These are phyloP conservation scores for Candida oleophila DNA, from an alignment of 805 yeast genomes.

Conservation along the genomic window DNA sequence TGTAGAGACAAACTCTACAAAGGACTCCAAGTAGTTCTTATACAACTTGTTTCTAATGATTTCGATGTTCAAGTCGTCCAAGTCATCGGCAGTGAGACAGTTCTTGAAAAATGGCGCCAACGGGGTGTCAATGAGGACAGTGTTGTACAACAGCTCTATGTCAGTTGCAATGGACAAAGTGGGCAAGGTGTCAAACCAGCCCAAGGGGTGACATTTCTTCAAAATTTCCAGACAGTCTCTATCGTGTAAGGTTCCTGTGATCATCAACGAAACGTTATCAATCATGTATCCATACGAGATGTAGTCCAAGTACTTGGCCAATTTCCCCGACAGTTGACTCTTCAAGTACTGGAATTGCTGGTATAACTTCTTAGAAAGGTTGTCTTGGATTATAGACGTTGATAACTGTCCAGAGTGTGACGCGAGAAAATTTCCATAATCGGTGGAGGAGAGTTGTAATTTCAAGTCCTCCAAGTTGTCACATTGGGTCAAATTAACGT, in stretches of 20 bases:
- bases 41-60: conserved; percentile 87
- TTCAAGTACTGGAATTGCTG: conserved; percentile 83
- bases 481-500: conserved; percentile 91
- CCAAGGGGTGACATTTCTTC: conserved; percentile 91
- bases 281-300: conserved; percentile 98
- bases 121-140: conserved; percentile 94
- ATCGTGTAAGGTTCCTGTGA: conserved; percentile 95
- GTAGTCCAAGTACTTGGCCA: conserved; percentile 83
- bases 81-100: conserved; percentile 81
- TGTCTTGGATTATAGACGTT: conserved; percentile 82
- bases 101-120: conserved; percentile 94
- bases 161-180: conserved; percentile 94
- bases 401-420: conserved; percentile 81
- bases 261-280: conserved; percentile 92
- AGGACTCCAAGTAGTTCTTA: conserved; percentile 91
- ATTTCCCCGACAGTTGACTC: conserved; percentile 77
- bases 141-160: conserved; percentile 86
- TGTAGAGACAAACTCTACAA: conserved; percentile 59
- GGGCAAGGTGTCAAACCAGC: conserved; percentile 98
- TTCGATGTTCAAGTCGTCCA: conserved; percentile 95
- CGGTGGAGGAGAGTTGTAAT: conserved; percentile 92
- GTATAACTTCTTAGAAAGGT: conserved; percentile 69
- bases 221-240: conserved; percentile 87
- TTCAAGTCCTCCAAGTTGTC: conserved; percentile 92
- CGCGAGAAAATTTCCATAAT: conserved; percentile 87